Percentiles rank a stretch among this genome's conserved stretches.
phyloP scores from a whole-genome alignment of 768 basidiomycete genomes.

The Hebeloma cylindrosporum region DNA sequence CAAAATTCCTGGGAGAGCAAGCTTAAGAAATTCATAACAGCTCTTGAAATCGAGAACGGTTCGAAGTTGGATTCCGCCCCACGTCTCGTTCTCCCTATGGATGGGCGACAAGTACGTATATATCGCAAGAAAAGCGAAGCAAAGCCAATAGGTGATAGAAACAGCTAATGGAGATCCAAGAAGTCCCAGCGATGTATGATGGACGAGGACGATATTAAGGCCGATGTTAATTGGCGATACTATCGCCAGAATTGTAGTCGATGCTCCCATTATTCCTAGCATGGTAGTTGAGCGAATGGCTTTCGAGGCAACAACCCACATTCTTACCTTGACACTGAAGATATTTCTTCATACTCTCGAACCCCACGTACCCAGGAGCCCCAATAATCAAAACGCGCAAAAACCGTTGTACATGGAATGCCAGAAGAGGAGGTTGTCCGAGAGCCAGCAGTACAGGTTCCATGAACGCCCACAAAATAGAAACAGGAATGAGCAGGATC shows the following conservation, averaged over 20 bases:
- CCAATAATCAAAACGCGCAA: constrained; percentile 63
- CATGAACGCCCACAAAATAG: constrained; percentile 61
- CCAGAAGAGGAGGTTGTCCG: constrained; percentile 59
- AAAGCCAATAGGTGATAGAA: constrained; percentile 69
- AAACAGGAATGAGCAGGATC: constrained; percentile 62
- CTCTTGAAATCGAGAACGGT: constrained; percentile 46
- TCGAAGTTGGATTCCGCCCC: constrained; percentile 55
- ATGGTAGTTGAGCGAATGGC: background rate
- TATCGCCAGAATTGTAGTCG: constrained; percentile 61
- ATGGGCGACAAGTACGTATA: constrained; percentile 49
- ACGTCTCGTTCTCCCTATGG: constrained; percentile 58
- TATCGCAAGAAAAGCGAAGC: constrained; percentile 54
- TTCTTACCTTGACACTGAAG: constrained; percentile 71
- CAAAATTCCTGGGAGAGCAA: constrained; percentile 75
- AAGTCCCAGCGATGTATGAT: constrained; percentile 60
- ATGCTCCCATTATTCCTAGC: constrained; percentile 72
- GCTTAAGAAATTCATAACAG: constrained; percentile 57
- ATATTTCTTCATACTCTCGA: constrained; percentile 78
- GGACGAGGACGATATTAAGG: constrained; percentile 61
- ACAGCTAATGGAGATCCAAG: constrained; percentile 68
- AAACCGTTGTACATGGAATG: constrained; percentile 61
- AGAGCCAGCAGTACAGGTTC: constrained; percentile 61
- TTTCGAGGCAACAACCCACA: background rate
- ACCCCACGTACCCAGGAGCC: constrained; percentile 73
- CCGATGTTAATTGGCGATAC: constrained; percentile 66